Evolutionary conservation across 2,329 filamentous ascomycete genomes (phyloP), one percentile per base, ranked within the genome.

Genomic region (Lecanoromycetidae sp.): DNA sequence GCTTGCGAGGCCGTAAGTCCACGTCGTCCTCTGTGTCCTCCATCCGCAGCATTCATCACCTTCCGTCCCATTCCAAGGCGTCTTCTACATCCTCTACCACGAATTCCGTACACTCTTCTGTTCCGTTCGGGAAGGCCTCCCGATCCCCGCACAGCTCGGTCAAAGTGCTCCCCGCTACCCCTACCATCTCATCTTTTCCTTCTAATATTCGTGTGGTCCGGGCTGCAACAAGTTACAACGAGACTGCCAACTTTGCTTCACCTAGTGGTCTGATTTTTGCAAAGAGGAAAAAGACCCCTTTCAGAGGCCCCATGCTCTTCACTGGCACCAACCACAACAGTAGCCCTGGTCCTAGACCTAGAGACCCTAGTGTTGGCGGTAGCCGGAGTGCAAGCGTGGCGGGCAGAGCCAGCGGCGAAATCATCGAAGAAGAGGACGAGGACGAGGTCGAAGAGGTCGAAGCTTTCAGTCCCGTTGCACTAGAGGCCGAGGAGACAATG

Each of bases 1-100:
- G 90, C 25, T 74, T 96, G 36, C 79, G 88, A 23, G 90, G 91
- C 30, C 79, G 91, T 51, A 96, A 96, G 63, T 96, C 90, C 0
- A 98, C 91, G 0, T 95, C 87, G 0, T 94, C 87, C 0, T 96
- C 88, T 0, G 80, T 98, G 13, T 95, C 87, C 1, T 94, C 87
- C 0, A 82, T 98, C 48, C 82, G 91, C 49, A 93, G 84, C 36
- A 87, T 96, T 60, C 87, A 90, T 58, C 85, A 88, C 55, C 82
- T 87, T 44, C 84, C 91, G 61, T 81, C 82, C 1, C 90, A 95
- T 62, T 94, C 87, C 19, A 96, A 96, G 65, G 87, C 91, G 0
- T 94, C 86, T 0, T 95, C 87, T 0, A 91, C 87, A 1, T 94
- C 87, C 35, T 94, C 84, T 4, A 83, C 81, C 50, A 81, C 79